Percentiles rank a stretch among this genome's conserved stretches.
These are phyloP conservation scores for Grosmannia clavigera DNA, from an alignment of 2,329 filamentous ascomycete species.

Conservation along the genomic window DNA sequence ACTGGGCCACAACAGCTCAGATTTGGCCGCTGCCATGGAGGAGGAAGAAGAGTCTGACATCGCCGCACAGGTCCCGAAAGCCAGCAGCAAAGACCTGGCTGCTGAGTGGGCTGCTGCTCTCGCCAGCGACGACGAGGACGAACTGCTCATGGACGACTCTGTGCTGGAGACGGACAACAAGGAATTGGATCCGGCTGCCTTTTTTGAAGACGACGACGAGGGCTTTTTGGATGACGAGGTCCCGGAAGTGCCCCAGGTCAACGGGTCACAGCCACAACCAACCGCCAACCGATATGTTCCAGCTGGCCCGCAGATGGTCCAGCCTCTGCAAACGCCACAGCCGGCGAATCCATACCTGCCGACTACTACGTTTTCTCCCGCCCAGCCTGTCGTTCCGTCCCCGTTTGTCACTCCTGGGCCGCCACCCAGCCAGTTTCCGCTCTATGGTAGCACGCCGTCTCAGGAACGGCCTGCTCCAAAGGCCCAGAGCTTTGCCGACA, in stretches of 20 bases:
- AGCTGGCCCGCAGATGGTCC: background rate
- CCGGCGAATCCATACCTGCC: conserved; percentile 11
- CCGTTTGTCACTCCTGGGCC: background rate
- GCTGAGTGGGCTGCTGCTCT: conserved; percentile 78
- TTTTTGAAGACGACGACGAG: conserved; percentile 75
- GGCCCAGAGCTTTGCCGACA: conserved; percentile 77
- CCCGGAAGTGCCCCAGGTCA: conserved; percentile 19
- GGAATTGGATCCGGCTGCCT: conserved; percentile 47
- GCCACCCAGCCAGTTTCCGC: conserved; percentile 4
- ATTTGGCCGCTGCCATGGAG: conserved; percentile 20
- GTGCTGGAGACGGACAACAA: conserved; percentile 19
- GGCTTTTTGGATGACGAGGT: conserved; percentile 67
- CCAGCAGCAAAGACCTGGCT: conserved; percentile 49
- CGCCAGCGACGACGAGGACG: conserved; percentile 58
- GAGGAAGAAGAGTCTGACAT: conserved; percentile 11
- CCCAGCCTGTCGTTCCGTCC: conserved; percentile 1
- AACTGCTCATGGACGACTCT: conserved; percentile 47
- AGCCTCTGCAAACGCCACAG: background rate
- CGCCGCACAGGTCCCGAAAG: background rate
- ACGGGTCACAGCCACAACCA: background rate
- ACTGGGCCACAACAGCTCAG: conserved; percentile 11
- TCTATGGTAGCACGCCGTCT: conserved; percentile 1
- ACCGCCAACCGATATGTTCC: conserved; percentile 10
- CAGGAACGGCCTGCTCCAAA: conserved; percentile 20
- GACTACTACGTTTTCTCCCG: background rate